A percentile compares a stretch with the other conserved stretches of the same genome.
Evolutionary conservation across 1,139 yeast species (phyloP).

Genomic region (Blastobotrys apis): DNA sequence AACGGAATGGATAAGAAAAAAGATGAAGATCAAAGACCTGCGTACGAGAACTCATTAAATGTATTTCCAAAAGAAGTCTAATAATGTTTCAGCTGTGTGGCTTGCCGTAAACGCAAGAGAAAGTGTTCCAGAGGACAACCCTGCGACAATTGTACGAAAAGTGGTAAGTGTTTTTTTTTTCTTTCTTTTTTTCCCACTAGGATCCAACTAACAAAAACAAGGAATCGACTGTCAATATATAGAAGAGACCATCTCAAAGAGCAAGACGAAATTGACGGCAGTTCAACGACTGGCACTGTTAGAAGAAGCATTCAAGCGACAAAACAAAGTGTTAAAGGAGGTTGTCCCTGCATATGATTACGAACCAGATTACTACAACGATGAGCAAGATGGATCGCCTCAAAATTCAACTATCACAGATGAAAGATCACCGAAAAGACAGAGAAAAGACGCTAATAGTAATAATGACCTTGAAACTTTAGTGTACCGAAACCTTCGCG

Average conservation of each 20-base stretch:
- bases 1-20: slow-evolving; percentile 10
- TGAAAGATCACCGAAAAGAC: slow-evolving; percentile 5
- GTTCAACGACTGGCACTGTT: slow-evolving; percentile 9
- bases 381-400: slow-evolving; percentile 1
- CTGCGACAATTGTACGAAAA: slow-evolving; percentile 19
- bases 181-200: slow-evolving; percentile 10
- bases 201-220: not conserved
- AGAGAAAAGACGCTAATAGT: not conserved
- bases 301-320: slow-evolving; percentile 8
- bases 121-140: slow-evolving; percentile 23
- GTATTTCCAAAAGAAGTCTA: too few species aligned
- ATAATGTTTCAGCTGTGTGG: slow-evolving; percentile 15
- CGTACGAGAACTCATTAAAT: not conserved
- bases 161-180: too few species aligned
- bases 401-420: slow-evolving; percentile 1
- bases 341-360: slow-evolving; percentile 4
- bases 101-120: slow-evolving; percentile 21
- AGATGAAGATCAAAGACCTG: not conserved
- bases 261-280: slow-evolving; percentile 15
- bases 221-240: slow-evolving; percentile 6
- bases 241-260: slow-evolving; percentile 16
- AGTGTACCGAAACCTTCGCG: slow-evolving; percentile 1
- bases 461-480: not conserved
- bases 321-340: slow-evolving; percentile 4
- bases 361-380: too few species aligned